Percentiles rank a stretch among this genome's conserved stretches.
phyloP scores from a whole-genome alignment of 192 early-diverging fungal species.

The Rhizophagus sp. region DNA sequence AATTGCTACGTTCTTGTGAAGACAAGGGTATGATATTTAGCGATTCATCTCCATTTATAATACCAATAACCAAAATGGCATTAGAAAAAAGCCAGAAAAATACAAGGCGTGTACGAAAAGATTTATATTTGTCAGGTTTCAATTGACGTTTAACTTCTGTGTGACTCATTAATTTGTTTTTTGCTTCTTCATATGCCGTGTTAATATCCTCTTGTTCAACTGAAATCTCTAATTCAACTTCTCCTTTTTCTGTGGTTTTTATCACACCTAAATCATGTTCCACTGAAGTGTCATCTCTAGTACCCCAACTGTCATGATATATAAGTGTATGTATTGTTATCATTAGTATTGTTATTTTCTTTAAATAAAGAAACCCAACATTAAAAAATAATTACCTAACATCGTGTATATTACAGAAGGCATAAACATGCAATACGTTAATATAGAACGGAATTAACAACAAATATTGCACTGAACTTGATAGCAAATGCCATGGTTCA shows the following conservation, averaged over 20 bases:
- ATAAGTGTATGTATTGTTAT: conserved; percentile 41
- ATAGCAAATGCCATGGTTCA: conserved; percentile 82
- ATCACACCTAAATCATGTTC: conserved; percentile 45
- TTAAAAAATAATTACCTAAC: conserved; percentile 38
- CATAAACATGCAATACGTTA: conserved; percentile 65
- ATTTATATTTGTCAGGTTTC: conserved; percentile 71
- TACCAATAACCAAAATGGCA: conserved; percentile 58
- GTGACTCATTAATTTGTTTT: conserved; percentile 52
- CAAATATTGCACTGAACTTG: conserved; percentile 69
- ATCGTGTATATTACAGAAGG: conserved; percentile 62
- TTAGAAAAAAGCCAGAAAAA: conserved; percentile 81
- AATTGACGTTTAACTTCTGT: conserved; percentile 57
- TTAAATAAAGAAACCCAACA: not conserved
- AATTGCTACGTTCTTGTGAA: no score
- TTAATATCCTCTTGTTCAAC: conserved; percentile 49
- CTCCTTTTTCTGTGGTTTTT: conserved; percentile 29
- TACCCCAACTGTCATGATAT: conserved; percentile 76
- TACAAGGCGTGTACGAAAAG: conserved; percentile 79
- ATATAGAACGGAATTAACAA: conserved; percentile 77
- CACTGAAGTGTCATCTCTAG: conserved; percentile 71
- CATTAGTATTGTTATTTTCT: no score
- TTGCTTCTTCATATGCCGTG: conserved; percentile 55
- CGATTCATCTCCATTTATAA: conserved; percentile 52
- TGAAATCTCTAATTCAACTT: conserved; percentile 49
- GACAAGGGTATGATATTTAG: not conserved